A percentile compares a stretch with the other conserved stretches of the same genome.
Conservation (phyloP, 78 protist species). For the slime mould (Dictyostelium discoideum) region dicty_2.7 NC_007088.5:8374001-8374500, state of each 20-base stretch:
- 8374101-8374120: background rate
- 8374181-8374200: background rate
- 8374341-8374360: background rate
- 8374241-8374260: background rate
- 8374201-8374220: background rate
- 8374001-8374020: background rate
- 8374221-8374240: background rate
- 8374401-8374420: background rate
- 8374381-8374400: background rate
- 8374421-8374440: background rate
- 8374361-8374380: background rate
- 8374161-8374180: background rate
- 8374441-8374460: background rate
- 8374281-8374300: background rate
- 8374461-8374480: background rate
- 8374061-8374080: background rate
- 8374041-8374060: background rate
- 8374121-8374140: background rate
- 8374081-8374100: background rate
- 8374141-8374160: background rate
- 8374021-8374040: background rate
- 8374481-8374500: background rate
- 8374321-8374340: background rate
- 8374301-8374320: background rate
- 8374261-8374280: background rate